A percentile compares a stretch with the other conserved stretches of the same genome.
phyloP scores from a whole-genome alignment of 2,329 filamentous ascomycete genomes.

The Stemphylium lycopersici region DNA sequence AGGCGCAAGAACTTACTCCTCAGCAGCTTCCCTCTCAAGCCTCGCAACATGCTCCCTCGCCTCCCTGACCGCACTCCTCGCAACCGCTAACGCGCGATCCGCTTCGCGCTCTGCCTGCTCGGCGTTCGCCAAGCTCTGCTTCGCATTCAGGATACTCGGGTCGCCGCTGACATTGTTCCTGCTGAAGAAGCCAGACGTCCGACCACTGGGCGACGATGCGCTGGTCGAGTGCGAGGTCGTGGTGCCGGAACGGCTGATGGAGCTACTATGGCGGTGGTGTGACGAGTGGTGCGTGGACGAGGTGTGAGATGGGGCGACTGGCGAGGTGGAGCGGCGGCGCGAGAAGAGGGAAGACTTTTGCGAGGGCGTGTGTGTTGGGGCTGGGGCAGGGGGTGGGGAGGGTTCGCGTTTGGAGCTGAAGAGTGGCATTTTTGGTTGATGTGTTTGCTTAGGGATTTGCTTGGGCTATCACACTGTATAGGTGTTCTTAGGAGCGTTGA shows the following conservation, averaged over 20 bases:
- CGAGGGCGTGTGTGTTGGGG: slow-evolving; percentile 21
- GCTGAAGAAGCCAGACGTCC: slow-evolving; percentile 50
- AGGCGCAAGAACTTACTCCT: slow-evolving; percentile 26
- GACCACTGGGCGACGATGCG: slow-evolving; percentile 29
- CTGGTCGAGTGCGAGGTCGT: slow-evolving; percentile 20
- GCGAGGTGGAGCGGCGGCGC: slow-evolving; percentile 45
- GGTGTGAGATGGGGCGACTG: slow-evolving; percentile 12
- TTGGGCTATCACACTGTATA: not conserved
- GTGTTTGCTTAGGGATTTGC: not conserved
- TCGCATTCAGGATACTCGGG: slow-evolving; percentile 65
- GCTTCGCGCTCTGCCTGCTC: slow-evolving; percentile 70
- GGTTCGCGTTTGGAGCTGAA: slow-evolving; percentile 40
- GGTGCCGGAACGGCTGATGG: slow-evolving; percentile 17
- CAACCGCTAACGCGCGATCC: slow-evolving; percentile 66
- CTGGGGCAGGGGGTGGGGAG: slow-evolving; percentile 32
- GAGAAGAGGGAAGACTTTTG: slow-evolving; percentile 43
- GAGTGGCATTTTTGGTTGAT: slow-evolving; percentile 38
- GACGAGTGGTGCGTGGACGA: not conserved
- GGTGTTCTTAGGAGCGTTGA: no score
- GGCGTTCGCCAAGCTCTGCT: slow-evolving; percentile 66
- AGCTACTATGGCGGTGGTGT: slow-evolving; percentile 23
- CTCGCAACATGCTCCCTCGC: slow-evolving; percentile 68
- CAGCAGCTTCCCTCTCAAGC: slow-evolving; percentile 67
- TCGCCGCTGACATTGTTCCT: slow-evolving; percentile 59
- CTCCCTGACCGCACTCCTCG: slow-evolving; percentile 64